Conservation (phyloP, 2,329 filamentous ascomycete genomes). For the Shiraia sp. region DNA sequence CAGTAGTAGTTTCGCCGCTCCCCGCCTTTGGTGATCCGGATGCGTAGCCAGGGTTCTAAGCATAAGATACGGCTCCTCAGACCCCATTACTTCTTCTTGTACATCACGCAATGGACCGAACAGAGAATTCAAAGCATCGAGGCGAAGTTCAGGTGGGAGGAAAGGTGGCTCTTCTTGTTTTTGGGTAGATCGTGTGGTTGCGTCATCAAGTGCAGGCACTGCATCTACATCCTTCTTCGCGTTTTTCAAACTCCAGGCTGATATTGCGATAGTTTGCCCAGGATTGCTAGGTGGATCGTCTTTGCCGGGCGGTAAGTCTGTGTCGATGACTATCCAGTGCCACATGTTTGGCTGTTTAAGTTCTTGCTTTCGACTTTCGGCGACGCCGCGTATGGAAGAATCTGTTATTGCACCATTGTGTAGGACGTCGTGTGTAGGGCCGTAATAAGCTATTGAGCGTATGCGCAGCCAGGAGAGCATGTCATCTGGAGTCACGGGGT, state of each 20-base stretch:
- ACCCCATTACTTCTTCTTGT: conserved; percentile 31
- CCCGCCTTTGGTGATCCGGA: conserved; percentile 46
- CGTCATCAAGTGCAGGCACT: background rate
- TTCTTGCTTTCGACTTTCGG: conserved; percentile 26
- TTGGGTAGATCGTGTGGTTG: background rate
- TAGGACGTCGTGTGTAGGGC: conserved; percentile 34
- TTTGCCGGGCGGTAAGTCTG: conserved; percentile 21
- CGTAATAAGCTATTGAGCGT: conserved; percentile 31
- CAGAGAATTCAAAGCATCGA: conserved; percentile 31
- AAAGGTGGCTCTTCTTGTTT: conserved; percentile 61
- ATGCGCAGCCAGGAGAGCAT: conserved; percentile 35
- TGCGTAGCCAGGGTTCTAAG: conserved; percentile 40
- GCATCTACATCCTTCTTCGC: conserved; percentile 1
- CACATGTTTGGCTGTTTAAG: conserved; percentile 26
- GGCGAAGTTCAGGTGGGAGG: conserved; percentile 68
- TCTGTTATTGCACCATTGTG: conserved; percentile 30
- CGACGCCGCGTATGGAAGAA: conserved; percentile 26
- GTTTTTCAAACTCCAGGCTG: conserved; percentile 32
- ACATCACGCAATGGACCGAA: conserved; percentile 28
- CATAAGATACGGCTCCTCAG: conserved; percentile 26
- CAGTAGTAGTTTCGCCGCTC: conserved; percentile 45
- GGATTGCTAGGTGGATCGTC: conserved; percentile 28
- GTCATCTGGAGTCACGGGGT: conserved; percentile 24
- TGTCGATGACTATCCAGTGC: conserved; percentile 41
- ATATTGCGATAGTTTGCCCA: conserved; percentile 33